These are phyloP conservation scores for Benincasa hispida DNA, from an alignment of 306 rosid species.

Conservation along the genomic window DNA sequence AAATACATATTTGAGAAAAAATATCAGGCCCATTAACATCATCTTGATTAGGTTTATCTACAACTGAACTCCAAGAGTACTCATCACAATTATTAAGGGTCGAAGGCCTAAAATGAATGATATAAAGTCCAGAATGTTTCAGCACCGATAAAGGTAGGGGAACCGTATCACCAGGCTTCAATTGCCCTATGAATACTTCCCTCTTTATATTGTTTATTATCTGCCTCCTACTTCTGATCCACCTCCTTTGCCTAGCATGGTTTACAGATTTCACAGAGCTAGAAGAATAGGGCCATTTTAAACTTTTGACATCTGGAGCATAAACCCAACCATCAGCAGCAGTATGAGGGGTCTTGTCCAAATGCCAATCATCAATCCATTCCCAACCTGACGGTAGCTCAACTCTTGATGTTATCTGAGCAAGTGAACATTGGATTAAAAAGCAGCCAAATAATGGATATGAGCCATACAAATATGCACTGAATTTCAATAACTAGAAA, in stretches of 20 bases:
- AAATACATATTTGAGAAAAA: constrained; percentile 48
- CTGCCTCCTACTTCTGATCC: constrained; percentile 63
- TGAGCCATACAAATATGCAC: background rate
- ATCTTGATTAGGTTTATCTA: constrained; percentile 33
- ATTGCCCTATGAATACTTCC: constrained; percentile 50
- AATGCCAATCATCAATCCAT: constrained; percentile 89
- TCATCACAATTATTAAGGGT: constrained; percentile 25
- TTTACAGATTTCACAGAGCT: constrained; percentile 31
- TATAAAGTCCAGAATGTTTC: constrained; percentile 48
- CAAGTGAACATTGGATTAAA: background rate
- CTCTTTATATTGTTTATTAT: constrained; percentile 23
- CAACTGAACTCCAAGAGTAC: constrained; percentile 81
- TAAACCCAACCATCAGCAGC: constrained; percentile 70
- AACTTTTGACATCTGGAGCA: constrained; percentile 58
- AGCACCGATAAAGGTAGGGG: constrained; percentile 71
- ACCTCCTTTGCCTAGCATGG: constrained; percentile 68
- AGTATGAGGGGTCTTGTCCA: constrained; percentile 42
- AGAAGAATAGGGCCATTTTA: constrained; percentile 65
- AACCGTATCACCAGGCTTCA: constrained; percentile 71
- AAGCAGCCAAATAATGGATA: background rate
- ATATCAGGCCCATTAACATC: constrained; percentile 22
- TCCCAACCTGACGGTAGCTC: constrained; percentile 70
- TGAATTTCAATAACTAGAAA: background rate
- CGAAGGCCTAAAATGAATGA: constrained; percentile 63
- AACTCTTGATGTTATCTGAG: constrained; percentile 35